Base-by-base conservation (phyloP, 2,329 filamentous ascomycete genomes). In the Thelonectria rubi region DNA sequence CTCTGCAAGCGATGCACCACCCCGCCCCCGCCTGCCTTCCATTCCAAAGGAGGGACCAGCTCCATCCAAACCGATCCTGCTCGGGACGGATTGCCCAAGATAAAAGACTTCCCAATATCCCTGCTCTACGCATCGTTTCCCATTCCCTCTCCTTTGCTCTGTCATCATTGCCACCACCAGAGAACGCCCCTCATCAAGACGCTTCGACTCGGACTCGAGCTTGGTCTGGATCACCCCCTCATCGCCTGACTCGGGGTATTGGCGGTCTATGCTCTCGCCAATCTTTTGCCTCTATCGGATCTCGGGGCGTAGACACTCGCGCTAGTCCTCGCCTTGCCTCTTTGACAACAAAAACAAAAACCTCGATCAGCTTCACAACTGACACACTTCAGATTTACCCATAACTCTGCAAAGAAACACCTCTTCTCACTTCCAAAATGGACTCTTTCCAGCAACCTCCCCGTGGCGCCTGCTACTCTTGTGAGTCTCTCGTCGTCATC, bases 391-490 rank as follows among this genome's bases (percentile, higher is more conserved):
- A 24, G 24, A 24, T 47, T 43, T 30, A 40, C 69, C 71, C 37
- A 40, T 67, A 71, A 37, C 70, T 62, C 39, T 32, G 17, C n/a
- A 53, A 37, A 21, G 26, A 34, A 34, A 34, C 42, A 54, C 50
- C 53, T 51, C 57, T 55, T 51, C 43, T 52, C 53, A 60, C 47
- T 54, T 34, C 30, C 67, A 75, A 69, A 72, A 84, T 84, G 82
- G 81, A 84, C 59, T 80, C 69, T 68, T 69, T 61, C 55, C 63
- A 70, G 65, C 67, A 55, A 42, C 51, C 49, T 46, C 48, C 73
- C 58, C 79, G 77, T 65, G 81, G 82, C 71, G 78, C 80, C 66
- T 85, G 82, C 78, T 85, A 84, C 75, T 81, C 79, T 69, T 83
- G 81, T 83, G 72, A 81, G 81, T 79, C 24, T n/a, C 18, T 46